Percentiles rank a stretch among this genome's conserved stretches.
phyloP scores from a whole-genome alignment of 208 protist genomes.

The Endotrypanum monterogeii region DNA sequence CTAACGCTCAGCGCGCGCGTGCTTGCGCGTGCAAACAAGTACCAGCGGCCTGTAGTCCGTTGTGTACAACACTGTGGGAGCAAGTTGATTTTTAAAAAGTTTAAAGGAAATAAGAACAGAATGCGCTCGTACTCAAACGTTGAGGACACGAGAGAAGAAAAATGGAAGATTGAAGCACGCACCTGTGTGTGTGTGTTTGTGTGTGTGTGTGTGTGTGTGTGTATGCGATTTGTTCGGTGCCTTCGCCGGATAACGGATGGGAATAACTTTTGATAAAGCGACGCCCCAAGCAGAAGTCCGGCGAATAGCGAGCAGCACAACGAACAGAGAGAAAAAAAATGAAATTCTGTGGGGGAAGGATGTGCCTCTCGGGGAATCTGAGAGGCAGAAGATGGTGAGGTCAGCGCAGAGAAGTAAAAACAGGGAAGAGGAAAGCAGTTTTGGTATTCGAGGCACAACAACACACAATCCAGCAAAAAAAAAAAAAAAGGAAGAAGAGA shows the following conservation, averaged over 20 bases:
- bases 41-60: background rate
- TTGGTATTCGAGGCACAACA: background rate
- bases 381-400: background rate
- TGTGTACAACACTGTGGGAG: background rate
- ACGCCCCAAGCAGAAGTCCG: background rate
- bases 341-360: background rate
- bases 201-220: background rate
- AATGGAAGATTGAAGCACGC: background rate
- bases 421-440: background rate
- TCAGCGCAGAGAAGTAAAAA: background rate
- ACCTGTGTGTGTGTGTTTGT: background rate
- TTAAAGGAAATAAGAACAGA: background rate
- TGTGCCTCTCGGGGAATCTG: background rate
- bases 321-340: background rate
- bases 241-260: background rate
- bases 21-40: background rate
- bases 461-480: background rate
- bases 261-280: background rate
- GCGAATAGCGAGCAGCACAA: background rate
- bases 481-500: background rate
- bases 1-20: background rate
- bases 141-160: background rate
- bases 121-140: background rate
- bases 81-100: slow-evolving; percentile 1
- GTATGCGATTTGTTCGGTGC: background rate